Conservation (phyloP, 2,329 filamentous ascomycete species). For the Davidsoniella eucalypti region DNA sequence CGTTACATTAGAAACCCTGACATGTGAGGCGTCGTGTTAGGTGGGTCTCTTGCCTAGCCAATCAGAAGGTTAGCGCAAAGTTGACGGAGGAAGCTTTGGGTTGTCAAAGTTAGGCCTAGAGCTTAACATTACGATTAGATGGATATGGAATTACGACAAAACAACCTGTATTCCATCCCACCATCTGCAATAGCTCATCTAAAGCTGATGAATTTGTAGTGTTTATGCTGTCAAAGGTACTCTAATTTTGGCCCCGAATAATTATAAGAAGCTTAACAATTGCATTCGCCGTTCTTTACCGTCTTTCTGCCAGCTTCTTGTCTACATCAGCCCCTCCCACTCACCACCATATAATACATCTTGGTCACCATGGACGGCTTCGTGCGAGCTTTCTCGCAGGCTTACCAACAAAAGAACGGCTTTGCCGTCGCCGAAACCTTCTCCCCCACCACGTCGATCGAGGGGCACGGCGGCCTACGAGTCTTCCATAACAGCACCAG, state of each 20-base stretch:
- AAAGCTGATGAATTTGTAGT: no score
- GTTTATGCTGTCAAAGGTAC: no score
- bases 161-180: no score
- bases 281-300: no score
- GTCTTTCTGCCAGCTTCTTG: no score
- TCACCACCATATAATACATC: not conserved
- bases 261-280: no score
- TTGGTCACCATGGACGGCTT: conserved; percentile 43
- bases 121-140: no score
- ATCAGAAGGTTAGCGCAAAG: conserved; percentile 8
- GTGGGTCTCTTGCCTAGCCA: not conserved
- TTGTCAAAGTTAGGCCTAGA: no score
- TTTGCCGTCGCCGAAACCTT: conserved; percentile 59
- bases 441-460: conserved; percentile 47
- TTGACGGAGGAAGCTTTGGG: not conserved
- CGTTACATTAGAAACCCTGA: not conserved
- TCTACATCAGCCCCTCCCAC: not conserved
- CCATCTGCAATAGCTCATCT: no score
- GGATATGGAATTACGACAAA: no score
- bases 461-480: conserved; percentile 48
- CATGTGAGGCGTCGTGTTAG: not conserved
- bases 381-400: conserved; percentile 56
- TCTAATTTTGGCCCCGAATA: no score
- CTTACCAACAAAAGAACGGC: conserved; percentile 49
- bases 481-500: conserved; percentile 59